A percentile compares a stretch with the other conserved stretches of the same genome.
Evolutionary conservation across 352 stramenopile genomes (phyloP).

Genomic region (Globisporangium apiculatum): DNA sequence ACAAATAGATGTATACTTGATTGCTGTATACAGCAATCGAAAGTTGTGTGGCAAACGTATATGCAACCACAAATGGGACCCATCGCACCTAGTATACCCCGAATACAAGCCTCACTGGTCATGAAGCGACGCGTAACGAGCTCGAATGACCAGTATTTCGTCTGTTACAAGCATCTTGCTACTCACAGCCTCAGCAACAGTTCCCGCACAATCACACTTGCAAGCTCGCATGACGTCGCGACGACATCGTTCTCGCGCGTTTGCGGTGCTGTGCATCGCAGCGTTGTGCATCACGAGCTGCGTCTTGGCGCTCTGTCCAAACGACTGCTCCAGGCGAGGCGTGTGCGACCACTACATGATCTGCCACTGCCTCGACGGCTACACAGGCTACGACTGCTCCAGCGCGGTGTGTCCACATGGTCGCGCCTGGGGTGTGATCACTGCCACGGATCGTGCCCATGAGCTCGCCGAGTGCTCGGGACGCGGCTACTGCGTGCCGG

Average conservation of each 20-base stretch:
- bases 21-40: too few relatives aligned
- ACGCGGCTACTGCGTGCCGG: constrained; percentile 61
- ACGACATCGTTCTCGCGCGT: not conserved
- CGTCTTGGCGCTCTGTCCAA: constrained; percentile 33
- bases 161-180: too few relatives aligned
- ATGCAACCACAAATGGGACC: too few relatives aligned
- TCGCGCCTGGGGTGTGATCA: constrained; percentile 51
- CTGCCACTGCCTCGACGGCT: constrained; percentile 48
- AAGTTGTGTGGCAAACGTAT: too few relatives aligned
- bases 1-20: too few relatives aligned
- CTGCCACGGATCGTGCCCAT: constrained; percentile 37
- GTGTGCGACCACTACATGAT: constrained; percentile 48
- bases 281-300: not conserved
- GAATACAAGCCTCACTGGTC: too few relatives aligned
- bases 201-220: too few relatives aligned
- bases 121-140: too few relatives aligned
- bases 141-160: too few relatives aligned
- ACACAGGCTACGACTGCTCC: constrained; percentile 63
- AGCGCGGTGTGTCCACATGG: constrained; percentile 32
- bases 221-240: not conserved
- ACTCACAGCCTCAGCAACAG: too few relatives aligned
- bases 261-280: not conserved
- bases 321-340: constrained; percentile 48
- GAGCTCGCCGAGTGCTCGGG: constrained; percentile 42
- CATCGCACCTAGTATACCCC: too few relatives aligned